These are phyloP conservation scores for Calonectria crousiana DNA, from an alignment of 2,329 filamentous ascomycete genomes.

Conservation along the genomic window DNA sequence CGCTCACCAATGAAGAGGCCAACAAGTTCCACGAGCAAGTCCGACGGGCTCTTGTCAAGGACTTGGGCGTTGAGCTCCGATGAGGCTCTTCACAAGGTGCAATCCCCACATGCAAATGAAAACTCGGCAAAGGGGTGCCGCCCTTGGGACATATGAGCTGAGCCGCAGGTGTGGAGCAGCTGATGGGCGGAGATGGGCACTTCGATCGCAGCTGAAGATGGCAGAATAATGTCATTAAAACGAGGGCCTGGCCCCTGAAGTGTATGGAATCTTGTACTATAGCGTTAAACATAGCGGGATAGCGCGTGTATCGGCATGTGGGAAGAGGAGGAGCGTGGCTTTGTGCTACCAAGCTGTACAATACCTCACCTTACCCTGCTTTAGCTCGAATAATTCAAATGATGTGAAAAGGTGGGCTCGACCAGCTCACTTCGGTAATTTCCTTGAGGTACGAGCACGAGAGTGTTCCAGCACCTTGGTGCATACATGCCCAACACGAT, in stretches of 20 bases:
- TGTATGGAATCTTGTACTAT: slow-evolving; percentile 24
- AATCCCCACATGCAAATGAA: background rate
- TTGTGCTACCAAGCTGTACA: slow-evolving; percentile 17
- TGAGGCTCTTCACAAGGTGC: slow-evolving; percentile 32
- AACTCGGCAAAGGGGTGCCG: background rate
- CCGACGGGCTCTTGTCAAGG: slow-evolving; percentile 71
- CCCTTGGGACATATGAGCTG: slow-evolving; percentile 30
- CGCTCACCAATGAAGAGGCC: slow-evolving; percentile 84
- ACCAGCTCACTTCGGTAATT: background rate
- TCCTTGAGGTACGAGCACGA: background rate
- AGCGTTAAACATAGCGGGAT: slow-evolving; percentile 2
- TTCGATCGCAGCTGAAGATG: slow-evolving; percentile 32
- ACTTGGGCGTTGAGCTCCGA: slow-evolving; percentile 78
- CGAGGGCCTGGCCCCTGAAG: slow-evolving; percentile 20
- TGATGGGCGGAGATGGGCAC: slow-evolving; percentile 23
- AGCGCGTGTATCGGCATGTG: background rate
- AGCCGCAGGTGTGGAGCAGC: slow-evolving; percentile 36
- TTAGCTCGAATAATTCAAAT: slow-evolving; percentile 1
- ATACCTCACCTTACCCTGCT: slow-evolving; percentile 9
- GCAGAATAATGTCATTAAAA: slow-evolving; percentile 21
- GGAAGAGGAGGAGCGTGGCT: slow-evolving; percentile 11
- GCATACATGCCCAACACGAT: background rate
- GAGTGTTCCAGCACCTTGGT: background rate
- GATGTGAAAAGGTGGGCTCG: background rate
- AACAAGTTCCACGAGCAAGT: slow-evolving; percentile 82